A percentile compares a stretch with the other conserved stretches of the same genome.
These are phyloP conservation scores for Boeremia exigua DNA, from an alignment of 2,329 filamentous ascomycete genomes.

Conservation along the genomic window DNA sequence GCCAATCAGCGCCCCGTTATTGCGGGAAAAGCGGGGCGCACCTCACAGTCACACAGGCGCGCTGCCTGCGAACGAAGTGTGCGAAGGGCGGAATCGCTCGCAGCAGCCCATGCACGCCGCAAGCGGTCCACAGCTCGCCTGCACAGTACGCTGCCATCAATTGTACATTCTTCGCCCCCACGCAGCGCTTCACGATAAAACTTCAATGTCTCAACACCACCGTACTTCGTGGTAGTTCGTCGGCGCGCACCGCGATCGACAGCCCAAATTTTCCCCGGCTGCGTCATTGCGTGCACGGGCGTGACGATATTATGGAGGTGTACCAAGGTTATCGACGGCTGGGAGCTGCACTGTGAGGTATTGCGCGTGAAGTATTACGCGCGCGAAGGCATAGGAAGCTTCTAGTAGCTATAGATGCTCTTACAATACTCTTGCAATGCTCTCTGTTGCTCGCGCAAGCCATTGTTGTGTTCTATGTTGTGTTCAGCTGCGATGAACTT, in stretches of 20 bases:
- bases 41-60: constrained; percentile 16
- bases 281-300: constrained; percentile 14
- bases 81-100: background rate
- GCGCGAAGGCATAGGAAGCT: no score
- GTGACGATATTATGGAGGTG: background rate
- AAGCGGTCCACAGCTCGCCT: background rate
- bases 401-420: no score
- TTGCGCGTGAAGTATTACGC: background rate
- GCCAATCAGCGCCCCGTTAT: constrained; percentile 15
- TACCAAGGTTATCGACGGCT: background rate
- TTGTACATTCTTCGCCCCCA: background rate
- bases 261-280: constrained; percentile 14
- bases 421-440: no score
- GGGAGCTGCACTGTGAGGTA: background rate
- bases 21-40: background rate
- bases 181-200: background rate
- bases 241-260: background rate
- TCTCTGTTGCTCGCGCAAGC: no score
- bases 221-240: no score
- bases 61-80: background rate
- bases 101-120: background rate
- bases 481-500: no score
- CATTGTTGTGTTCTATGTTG: no score
- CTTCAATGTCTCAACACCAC: no score
- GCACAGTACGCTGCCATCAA: background rate